phyloP scores from a whole-genome alignment of 2,329 filamentous ascomycete species.

The Ophiostoma quercus region DNA sequence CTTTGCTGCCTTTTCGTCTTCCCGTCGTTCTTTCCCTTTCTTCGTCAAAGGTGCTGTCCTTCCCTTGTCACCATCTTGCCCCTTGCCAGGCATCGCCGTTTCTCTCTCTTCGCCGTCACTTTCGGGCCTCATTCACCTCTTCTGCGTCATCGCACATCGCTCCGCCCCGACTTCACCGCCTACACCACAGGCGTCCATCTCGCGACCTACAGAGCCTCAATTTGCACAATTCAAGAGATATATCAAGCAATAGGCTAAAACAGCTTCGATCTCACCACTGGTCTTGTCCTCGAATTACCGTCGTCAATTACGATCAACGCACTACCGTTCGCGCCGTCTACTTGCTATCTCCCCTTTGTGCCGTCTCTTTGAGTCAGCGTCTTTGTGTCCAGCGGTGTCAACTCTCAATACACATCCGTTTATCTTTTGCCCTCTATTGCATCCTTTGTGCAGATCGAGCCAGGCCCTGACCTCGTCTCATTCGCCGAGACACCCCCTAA shows the following conservation, averaged over 20 bases:
- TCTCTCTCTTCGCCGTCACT: background rate
- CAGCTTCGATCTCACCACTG: background rate
- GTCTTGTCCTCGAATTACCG: background rate
- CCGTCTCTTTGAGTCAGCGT: background rate
- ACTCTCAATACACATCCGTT: background rate
- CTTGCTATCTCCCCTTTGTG: background rate
- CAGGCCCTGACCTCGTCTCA: background rate
- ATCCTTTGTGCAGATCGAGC: slow-evolving; percentile 10
- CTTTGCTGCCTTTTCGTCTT: background rate
- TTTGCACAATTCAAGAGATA: background rate
- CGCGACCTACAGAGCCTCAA: slow-evolving; percentile 2
- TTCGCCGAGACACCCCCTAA: slow-evolving; percentile 13
- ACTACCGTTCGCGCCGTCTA: background rate
- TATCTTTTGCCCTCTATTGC: background rate
- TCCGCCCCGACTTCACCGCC: slow-evolving; percentile 1
- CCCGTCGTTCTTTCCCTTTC: background rate
- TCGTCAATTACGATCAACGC: background rate
- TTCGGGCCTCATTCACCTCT: background rate
- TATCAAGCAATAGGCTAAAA: background rate
- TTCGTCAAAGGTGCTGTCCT: background rate
- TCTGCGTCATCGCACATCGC: slow-evolving; percentile 2
- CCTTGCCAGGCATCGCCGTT: background rate
- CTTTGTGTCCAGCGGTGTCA: background rate
- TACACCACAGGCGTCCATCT: background rate
- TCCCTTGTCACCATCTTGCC: background rate